Evolutionary conservation across 306 rosid genomes (phyloP).

Genomic region (Castanospermum australe): DNA sequence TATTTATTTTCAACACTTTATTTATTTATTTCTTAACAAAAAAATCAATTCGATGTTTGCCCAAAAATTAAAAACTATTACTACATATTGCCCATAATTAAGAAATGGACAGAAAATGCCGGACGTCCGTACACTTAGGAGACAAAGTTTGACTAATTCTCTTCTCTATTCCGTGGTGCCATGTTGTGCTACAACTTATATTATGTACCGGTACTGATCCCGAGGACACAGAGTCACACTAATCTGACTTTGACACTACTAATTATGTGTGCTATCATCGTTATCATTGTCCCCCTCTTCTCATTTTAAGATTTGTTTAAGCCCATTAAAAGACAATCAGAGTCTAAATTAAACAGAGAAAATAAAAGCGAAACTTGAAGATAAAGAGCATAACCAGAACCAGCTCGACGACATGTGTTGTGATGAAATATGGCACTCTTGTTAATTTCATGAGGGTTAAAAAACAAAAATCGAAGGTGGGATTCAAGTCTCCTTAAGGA

Average conservation of each 20-base stretch:
- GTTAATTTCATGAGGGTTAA: background rate
- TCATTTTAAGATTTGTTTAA: conserved; percentile 1
- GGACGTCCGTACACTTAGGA: conserved; percentile 20
- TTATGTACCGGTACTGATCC: background rate
- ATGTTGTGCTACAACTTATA: background rate
- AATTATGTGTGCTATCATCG: background rate
- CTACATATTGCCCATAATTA: no score
- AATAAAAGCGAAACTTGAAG: background rate
- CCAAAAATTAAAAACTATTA: background rate
- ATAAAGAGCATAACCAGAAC: background rate
- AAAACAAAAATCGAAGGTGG: background rate
- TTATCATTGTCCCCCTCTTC: background rate
- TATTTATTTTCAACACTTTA: no score
- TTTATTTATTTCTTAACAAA: no score
- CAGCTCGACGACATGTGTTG: no score
- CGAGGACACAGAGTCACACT: background rate
- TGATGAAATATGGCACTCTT: background rate
- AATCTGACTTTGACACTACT: background rate
- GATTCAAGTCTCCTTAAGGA: no score
- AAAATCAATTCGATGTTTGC: no score
- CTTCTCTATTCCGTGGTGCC: background rate
- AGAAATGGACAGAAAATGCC: background rate
- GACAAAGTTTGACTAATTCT: background rate
- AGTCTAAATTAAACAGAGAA: background rate
- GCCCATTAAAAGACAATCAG: background rate